phyloP scores from a whole-genome alignment of 2,329 filamentous ascomycete genomes.

The Colletotrichum incanum region DNA sequence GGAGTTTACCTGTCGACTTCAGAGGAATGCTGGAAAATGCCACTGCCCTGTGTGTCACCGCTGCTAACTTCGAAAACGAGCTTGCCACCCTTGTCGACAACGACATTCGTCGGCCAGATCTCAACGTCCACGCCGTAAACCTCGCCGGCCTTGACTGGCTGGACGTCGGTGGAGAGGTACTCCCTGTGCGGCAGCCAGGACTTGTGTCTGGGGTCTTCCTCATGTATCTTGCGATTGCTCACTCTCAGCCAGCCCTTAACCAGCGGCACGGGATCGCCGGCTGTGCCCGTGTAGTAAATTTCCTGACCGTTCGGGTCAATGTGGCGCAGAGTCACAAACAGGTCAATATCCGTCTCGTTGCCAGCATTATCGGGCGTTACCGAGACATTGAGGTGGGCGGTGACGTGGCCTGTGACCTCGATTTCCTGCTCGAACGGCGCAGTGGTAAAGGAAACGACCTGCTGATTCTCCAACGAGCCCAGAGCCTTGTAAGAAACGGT shows the following conservation, averaged over 20 bases:
- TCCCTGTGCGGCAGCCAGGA: slow-evolving; percentile 71
- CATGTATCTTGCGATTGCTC: slow-evolving; percentile 69
- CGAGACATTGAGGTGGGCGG: slow-evolving; percentile 76
- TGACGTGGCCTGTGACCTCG: slow-evolving; percentile 79
- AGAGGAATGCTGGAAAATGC: slow-evolving; percentile 69
- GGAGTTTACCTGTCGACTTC: slow-evolving; percentile 60
- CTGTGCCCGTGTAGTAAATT: slow-evolving; percentile 76
- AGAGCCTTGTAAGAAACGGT: slow-evolving; percentile 71
- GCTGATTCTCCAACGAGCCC: slow-evolving; percentile 68
- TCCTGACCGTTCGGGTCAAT: slow-evolving; percentile 69
- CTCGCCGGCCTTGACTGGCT: slow-evolving; percentile 67
- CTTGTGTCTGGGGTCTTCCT: slow-evolving; percentile 65
- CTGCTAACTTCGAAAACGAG: slow-evolving; percentile 70
- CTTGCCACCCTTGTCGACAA: slow-evolving; percentile 62
- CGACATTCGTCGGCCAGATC: slow-evolving; percentile 76
- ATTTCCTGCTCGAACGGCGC: slow-evolving; percentile 73
- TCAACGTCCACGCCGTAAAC: slow-evolving; percentile 75
- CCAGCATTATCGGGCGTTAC: slow-evolving; percentile 67
- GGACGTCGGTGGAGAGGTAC: slow-evolving; percentile 71
- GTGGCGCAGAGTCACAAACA: slow-evolving; percentile 76
- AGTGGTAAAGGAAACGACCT: slow-evolving; percentile 72
- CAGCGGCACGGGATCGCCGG: slow-evolving; percentile 74
- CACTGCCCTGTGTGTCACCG: slow-evolving; percentile 73
- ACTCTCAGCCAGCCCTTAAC: slow-evolving; percentile 77
- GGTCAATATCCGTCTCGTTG: slow-evolving; percentile 68